phyloP scores from a whole-genome alignment of 306 rosid genomes.

The Inga laurina region DNA sequence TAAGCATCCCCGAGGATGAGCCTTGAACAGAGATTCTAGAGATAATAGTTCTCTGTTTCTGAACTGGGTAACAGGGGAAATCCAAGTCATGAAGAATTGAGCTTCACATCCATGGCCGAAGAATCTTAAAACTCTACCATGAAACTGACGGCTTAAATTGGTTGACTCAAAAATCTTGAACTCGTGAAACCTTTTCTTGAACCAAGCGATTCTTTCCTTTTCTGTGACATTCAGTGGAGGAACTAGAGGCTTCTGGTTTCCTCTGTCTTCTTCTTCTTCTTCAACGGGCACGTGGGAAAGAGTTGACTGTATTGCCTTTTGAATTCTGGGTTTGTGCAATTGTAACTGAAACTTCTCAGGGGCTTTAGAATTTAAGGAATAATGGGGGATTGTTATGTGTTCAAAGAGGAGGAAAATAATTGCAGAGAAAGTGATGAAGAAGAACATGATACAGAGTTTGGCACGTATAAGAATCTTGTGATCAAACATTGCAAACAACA shows the following conservation, averaged over 20 bases:
- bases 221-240: constrained; percentile 50
- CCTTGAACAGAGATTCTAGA: constrained; percentile 60
- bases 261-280: constrained; percentile 37
- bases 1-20: constrained; percentile 70
- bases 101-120: constrained; percentile 40
- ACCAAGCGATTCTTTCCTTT: constrained; percentile 54
- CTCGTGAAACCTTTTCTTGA: constrained; percentile 33
- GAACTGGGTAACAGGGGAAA: constrained; percentile 43
- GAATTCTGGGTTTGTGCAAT: neutral
- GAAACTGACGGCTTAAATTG: constrained; percentile 37
- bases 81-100: constrained; percentile 73
- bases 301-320: constrained; percentile 29
- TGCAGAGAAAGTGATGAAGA: constrained; percentile 38
- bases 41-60: constrained; percentile 55
- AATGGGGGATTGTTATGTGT: constrained; percentile 28
- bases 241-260: constrained; percentile 28
- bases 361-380: neutral
- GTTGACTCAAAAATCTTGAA: constrained; percentile 54
- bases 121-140: constrained; percentile 45
- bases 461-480: neutral
- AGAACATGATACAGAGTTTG: constrained; percentile 35
- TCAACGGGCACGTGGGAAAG: constrained; percentile 36
- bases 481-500: neutral
- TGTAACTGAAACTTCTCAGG: neutral
- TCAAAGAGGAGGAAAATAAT: constrained; percentile 40